phyloP scores from a whole-genome alignment of 2,329 filamentous ascomycete species.

The Aureobasidium sp. region DNA sequence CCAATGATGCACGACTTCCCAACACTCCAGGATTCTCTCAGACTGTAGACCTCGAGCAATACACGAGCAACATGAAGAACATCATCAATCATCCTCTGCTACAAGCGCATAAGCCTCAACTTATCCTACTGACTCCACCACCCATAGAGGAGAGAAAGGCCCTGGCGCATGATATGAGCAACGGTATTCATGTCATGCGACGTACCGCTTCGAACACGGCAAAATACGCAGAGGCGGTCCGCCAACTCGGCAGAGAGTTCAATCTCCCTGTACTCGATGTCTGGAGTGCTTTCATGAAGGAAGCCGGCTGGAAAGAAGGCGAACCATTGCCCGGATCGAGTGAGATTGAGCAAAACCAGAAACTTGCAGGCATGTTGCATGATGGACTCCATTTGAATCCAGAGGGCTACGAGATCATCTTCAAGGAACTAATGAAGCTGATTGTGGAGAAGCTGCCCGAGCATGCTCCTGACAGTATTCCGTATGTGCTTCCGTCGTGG shows the following conservation, averaged over 20 bases:
- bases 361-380: constrained; percentile 44
- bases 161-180: constrained; percentile 39
- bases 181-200: constrained; percentile 30
- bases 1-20: constrained; percentile 77
- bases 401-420: constrained; percentile 51
- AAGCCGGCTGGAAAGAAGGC: constrained; percentile 47
- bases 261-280: constrained; percentile 66
- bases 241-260: constrained; percentile 52
- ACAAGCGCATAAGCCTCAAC: constrained; percentile 57
- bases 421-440: constrained; percentile 45
- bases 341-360: constrained; percentile 52
- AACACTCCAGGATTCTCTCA: constrained; percentile 55
- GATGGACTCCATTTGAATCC: constrained; percentile 57
- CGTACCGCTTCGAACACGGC: constrained; percentile 56
- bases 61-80: constrained; percentile 61
- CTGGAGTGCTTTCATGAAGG: constrained; percentile 69
- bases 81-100: constrained; percentile 69
- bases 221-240: constrained; percentile 59
- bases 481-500: constrained; percentile 50
- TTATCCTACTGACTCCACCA: constrained; percentile 74
- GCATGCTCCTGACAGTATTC: constrained; percentile 45
- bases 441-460: constrained; percentile 50
- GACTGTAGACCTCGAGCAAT: constrained; percentile 69
- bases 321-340: constrained; percentile 50
- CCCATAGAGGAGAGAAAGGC: constrained; percentile 71